phyloP scores from a whole-genome alignment of 192 early-diverging fungal species.

The Martensiomyces pterosporus region DNA sequence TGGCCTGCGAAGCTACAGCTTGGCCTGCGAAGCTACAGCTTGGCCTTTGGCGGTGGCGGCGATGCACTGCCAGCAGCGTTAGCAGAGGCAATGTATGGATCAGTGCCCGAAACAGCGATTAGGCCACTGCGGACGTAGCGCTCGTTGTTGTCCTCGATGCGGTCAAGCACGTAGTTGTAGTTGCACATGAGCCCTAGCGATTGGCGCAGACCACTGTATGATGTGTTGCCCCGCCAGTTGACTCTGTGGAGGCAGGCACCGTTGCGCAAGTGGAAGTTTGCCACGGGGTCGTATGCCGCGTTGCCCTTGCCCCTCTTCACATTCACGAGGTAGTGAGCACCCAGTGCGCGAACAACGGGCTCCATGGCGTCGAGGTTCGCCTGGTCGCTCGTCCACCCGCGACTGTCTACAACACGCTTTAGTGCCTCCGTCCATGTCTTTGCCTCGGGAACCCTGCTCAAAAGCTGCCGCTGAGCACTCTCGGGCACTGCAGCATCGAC shows the following conservation, averaged over 20 bases:
- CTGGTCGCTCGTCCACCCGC: constrained; percentile 41
- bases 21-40: no score
- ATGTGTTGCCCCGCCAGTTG: constrained; percentile 86
- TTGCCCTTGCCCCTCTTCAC: constrained; percentile 35
- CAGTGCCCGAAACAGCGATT: constrained; percentile 52
- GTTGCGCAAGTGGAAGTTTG: constrained; percentile 94
- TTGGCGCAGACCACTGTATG: constrained; percentile 73
- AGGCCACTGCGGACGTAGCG: constrained; percentile 60
- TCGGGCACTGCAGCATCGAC: constrained; percentile 4
- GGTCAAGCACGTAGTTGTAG: constrained; percentile 76
- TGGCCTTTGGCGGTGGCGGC: constrained; percentile 1
- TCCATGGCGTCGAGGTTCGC: constrained; percentile 33
- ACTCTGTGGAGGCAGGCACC: constrained; percentile 83
- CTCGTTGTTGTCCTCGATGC: constrained; percentile 80
- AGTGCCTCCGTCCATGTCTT: constrained; percentile 40
- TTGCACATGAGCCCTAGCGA: constrained; percentile 95
- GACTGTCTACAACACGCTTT: constrained; percentile 32
- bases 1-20: no score
- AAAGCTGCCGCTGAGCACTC: constrained; percentile 5
- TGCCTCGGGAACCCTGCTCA: constrained; percentile 15
- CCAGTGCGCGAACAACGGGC: constrained; percentile 31
- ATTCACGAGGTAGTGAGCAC: constrained; percentile 41
- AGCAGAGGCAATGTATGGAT: constrained; percentile 24
- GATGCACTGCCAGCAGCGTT: not conserved
- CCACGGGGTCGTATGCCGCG: constrained; percentile 83